Evolutionary conservation across 768 basidiomycete genomes (phyloP), one percentile per base, ranked within the genome.

Genomic region (Russula brevipes): DNA sequence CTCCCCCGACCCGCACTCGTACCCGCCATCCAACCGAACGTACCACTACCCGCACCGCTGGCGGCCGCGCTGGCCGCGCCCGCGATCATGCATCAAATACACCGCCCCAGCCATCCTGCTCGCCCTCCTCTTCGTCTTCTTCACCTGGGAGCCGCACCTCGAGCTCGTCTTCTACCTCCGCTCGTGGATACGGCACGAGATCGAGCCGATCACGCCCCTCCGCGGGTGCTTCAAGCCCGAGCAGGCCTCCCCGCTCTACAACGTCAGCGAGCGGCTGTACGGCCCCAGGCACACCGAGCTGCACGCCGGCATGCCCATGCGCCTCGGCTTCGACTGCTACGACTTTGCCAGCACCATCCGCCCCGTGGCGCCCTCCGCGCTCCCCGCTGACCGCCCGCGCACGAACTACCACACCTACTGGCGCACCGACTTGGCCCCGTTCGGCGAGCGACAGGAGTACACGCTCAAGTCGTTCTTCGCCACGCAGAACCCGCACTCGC

Each of bases 391-490:
- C 8, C 79, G 81, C 14, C 76, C 79, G 19, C 82, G 84, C 19
- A 81, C 83, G 12, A 82, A 85, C 57, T 96, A 85, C 71, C 96
- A 98, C 74, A 88, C 93, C 1, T 98, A 98, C 73, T 98, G 96
- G 96, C 81, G 96, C 14, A 84, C 82, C 60, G 95, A 98, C 76
- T 84, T 98, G 45, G 85, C 86, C 0, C 78, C 86, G 1, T 94
- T 98, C 68, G 85, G 81, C 2, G 79, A 82, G 59, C 81, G 95
- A 31, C 94, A 98, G 70, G 89, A 93, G 71, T 87, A 85, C 78
- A 91, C 96, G 81, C 82, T 98, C 72, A 89, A 91, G 70, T 92
- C 92, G 2, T 95, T 95, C 73, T 91, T 98, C 64, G 91, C 94
- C 3, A 98, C 95, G 5, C 96, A 98, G 73, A 82, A 86, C 16